A percentile compares a stretch with the other conserved stretches of the same genome.
phyloP scores from a whole-genome alignment of 352 stramenopile genomes.

The Phytophthora capsici region DNA sequence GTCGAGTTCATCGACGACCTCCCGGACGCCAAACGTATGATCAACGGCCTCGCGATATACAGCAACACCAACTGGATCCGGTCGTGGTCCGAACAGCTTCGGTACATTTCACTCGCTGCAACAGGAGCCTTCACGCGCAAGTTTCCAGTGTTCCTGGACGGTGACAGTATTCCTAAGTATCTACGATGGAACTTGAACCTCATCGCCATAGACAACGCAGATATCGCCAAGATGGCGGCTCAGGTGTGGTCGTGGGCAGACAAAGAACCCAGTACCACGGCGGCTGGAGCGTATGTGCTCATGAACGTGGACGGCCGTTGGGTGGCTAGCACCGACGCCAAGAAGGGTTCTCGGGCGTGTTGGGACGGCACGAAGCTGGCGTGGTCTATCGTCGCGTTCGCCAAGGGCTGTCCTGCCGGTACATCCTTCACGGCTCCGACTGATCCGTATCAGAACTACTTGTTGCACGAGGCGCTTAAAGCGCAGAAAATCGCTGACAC shows the following conservation, averaged over 20 bases:
- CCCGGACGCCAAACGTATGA: conserved; percentile 40
- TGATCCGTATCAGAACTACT: conserved; percentile 63
- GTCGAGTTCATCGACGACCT: conserved; percentile 52
- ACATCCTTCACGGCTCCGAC: conserved; percentile 40
- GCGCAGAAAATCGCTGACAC: conserved; percentile 40
- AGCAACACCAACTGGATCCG: conserved; percentile 53
- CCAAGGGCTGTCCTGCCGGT: conserved; percentile 31
- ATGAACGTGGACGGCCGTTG: conserved; percentile 51
- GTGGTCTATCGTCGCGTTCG: conserved; percentile 50
- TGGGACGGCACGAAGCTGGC: conserved; percentile 41
- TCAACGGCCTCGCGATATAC: conserved; percentile 61
- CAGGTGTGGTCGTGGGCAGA: conserved; percentile 65
- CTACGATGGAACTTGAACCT: conserved; percentile 67
- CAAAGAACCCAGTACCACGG: conserved; percentile 48
- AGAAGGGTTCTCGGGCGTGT: conserved; percentile 42
- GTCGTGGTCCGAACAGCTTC: conserved; percentile 55
- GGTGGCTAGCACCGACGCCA: conserved; percentile 34
- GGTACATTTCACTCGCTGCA: conserved; percentile 54
- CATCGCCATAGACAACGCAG: conserved; percentile 52
- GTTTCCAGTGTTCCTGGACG: conserved; percentile 42
- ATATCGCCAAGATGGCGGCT: conserved; percentile 61
- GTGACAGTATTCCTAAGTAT: conserved; percentile 53
- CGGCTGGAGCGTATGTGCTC: conserved; percentile 32
- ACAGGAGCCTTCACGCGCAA: conserved; percentile 30
- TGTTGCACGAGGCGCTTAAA: conserved; percentile 45